Base-by-base conservation (phyloP, 129 eudicot genomes). In the Scalesia atractyloides region DNA sequence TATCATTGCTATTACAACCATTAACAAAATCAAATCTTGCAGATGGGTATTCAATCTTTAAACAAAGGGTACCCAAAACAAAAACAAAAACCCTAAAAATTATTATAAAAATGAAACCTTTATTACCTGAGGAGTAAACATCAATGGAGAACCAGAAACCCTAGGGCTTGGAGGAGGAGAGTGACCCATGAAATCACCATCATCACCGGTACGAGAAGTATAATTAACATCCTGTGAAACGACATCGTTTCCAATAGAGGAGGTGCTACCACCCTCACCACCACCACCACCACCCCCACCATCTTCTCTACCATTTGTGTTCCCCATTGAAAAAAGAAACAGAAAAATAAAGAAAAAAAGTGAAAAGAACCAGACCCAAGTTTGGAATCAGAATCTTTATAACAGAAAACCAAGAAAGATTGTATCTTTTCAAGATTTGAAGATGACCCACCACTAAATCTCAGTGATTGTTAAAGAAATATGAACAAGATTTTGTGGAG, bases 121-220 rank as follows among this genome's bases (percentile, higher is more conserved):
- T n/a, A 90, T 56, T n/a, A 90, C 99, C 99, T 94, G 97, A 17
- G 99, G 99, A 76, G 94, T 85, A 66, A 94, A 94, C 97, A 84
- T 88, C 85, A 94, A 83, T 22, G 99, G 99, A 20, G 99, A 87
- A 7, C 86, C 91, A 75, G 88, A 79, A 82, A 90, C 86, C 89
- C 98, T 87, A 73, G 97, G 98, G 81, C 93, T 90, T 36, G 96
- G 84, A 69, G 96, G 98, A 24, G 99, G 99, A 30, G 97, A 90
- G 33, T 86, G 92, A 15, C 83, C 96, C 89, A 87, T 87, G 53
- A 81, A 74, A 66, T 87, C 89, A 70, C 68, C 82, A 24, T 75
- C 89, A 43, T 69, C 78, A 26, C 22, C 83, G 18, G 58, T 17
- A 64, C 44, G 77, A 49, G 70, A 66, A 74, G 41, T 72, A 78